phyloP scores from a whole-genome alignment of 371 early-diverging fungal species.

The Mortierella sp. region DNA sequence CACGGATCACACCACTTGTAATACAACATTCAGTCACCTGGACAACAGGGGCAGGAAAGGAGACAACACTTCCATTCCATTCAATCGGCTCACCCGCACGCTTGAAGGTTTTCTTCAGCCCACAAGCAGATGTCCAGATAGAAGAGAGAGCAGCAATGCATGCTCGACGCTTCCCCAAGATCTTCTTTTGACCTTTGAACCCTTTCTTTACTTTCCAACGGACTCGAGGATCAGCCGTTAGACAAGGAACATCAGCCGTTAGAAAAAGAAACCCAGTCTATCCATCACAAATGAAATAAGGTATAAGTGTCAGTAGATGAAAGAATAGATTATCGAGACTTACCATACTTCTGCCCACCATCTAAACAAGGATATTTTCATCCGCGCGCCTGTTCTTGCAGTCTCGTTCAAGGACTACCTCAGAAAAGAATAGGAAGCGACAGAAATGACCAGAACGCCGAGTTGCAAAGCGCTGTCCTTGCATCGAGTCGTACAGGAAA shows the following conservation, averaged over 20 bases:
- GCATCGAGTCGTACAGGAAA: not conserved
- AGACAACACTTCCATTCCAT: not conserved
- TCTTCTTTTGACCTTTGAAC: not conserved
- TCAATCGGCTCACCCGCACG: not conserved
- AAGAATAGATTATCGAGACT: not conserved
- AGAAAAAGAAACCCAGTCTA: not conserved
- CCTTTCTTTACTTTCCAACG: not conserved
- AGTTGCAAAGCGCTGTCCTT: no score
- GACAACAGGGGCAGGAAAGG: not conserved
- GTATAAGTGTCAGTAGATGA: not conserved
- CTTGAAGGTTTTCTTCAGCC: no score
- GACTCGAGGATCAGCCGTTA: not conserved
- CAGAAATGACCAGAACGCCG: no score
- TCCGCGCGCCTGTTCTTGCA: not conserved
- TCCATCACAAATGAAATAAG: not conserved
- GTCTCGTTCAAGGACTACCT: not conserved
- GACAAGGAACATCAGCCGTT: not conserved
- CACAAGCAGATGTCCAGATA: not conserved
- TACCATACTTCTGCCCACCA: no score
- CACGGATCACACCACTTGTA: not conserved
- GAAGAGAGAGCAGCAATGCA: not conserved
- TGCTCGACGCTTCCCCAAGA: not conserved
- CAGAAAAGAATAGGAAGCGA: not conserved
- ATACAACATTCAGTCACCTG: not conserved
- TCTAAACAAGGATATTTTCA: not conserved